Conservation (phyloP, 2,329 filamentous ascomycete species). For the Thielaviopsis punctulata region DNA sequence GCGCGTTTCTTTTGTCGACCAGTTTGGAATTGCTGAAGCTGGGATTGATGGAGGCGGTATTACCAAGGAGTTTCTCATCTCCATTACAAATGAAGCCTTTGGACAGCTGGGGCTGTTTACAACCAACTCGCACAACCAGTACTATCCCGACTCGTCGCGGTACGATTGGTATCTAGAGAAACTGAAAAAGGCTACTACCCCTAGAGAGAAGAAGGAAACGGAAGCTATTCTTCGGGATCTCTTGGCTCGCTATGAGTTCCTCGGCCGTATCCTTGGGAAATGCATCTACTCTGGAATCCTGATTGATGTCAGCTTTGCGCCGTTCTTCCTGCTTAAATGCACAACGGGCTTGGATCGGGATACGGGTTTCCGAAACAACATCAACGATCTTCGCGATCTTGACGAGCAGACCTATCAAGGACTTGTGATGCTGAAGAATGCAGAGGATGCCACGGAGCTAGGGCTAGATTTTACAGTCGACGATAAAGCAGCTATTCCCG, state of each 20-base stretch:
- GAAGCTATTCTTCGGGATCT: slow-evolving; percentile 24
- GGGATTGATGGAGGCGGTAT: slow-evolving; percentile 95
- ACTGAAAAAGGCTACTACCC: slow-evolving; percentile 23
- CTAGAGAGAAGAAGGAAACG: neutral
- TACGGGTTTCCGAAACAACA: slow-evolving; percentile 56
- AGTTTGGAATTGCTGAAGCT: slow-evolving; percentile 72
- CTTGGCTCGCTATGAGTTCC: slow-evolving; percentile 68
- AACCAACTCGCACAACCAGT: slow-evolving; percentile 60
- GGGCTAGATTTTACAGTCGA: slow-evolving; percentile 78
- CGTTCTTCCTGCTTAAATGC: slow-evolving; percentile 96
- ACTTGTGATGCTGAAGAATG: slow-evolving; percentile 68
- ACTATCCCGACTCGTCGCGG: slow-evolving; percentile 68
- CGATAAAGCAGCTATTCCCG: slow-evolving; percentile 39
- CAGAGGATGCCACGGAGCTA: slow-evolving; percentile 35
- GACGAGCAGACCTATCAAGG: slow-evolving; percentile 85
- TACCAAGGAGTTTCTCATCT: slow-evolving; percentile 90
- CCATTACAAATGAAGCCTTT: slow-evolving; percentile 74
- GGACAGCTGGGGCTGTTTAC: slow-evolving; percentile 51
- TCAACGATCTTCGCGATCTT: slow-evolving; percentile 86
- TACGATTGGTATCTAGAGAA: slow-evolving; percentile 50
- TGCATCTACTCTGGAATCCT: slow-evolving; percentile 95
- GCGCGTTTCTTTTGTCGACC: slow-evolving; percentile 88
- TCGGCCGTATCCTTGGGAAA: slow-evolving; percentile 85
- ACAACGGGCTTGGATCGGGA: slow-evolving; percentile 42
- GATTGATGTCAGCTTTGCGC: slow-evolving; percentile 80